Conservation (phyloP, 495 filamentous ascomycete genomes). For the Trichoderma asperelloides region DNA sequence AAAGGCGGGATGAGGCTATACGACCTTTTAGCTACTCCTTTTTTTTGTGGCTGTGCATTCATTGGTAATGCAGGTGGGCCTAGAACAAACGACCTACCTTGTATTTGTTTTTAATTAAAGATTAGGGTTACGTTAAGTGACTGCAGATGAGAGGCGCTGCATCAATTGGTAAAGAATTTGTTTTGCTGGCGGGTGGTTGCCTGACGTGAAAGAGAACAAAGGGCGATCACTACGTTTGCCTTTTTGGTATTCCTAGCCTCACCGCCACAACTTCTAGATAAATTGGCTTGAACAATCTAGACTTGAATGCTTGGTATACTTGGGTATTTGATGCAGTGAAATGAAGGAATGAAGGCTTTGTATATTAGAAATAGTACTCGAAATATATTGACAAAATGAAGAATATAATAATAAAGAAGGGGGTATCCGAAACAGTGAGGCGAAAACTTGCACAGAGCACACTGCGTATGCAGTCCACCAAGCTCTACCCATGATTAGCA, state of each 20-base stretch:
- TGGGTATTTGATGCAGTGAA: not conserved
- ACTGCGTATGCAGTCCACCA: too few species aligned
- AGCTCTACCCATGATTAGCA: not conserved
- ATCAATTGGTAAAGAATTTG: not conserved
- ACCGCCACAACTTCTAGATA: not conserved
- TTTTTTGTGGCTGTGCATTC: constrained; percentile 7
- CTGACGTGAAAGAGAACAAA: not conserved
- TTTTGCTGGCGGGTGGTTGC: not conserved
- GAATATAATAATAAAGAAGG: not conserved
- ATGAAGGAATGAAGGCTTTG: not conserved
- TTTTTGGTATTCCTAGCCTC: not conserved
- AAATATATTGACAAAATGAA: not conserved
- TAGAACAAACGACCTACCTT: constrained; percentile 4
- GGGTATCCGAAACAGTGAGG: not conserved
- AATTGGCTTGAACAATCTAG: constrained; percentile 2
- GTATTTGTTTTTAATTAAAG: constrained; percentile 4
- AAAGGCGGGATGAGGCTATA: not conserved
- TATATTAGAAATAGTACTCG: not conserved
- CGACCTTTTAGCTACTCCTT: not conserved
- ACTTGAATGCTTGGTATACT: not conserved
- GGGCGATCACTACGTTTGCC: not conserved
- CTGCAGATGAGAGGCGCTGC: not conserved
- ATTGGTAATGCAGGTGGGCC: constrained; percentile 5
- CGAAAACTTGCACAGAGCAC: too few species aligned
- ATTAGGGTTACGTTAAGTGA: not conserved